A percentile compares a stretch with the other conserved stretches of the same genome.
Conservation (phyloP, 1,284 basidiomycete genomes). For the Fomitopsis schrenkii region DNA sequence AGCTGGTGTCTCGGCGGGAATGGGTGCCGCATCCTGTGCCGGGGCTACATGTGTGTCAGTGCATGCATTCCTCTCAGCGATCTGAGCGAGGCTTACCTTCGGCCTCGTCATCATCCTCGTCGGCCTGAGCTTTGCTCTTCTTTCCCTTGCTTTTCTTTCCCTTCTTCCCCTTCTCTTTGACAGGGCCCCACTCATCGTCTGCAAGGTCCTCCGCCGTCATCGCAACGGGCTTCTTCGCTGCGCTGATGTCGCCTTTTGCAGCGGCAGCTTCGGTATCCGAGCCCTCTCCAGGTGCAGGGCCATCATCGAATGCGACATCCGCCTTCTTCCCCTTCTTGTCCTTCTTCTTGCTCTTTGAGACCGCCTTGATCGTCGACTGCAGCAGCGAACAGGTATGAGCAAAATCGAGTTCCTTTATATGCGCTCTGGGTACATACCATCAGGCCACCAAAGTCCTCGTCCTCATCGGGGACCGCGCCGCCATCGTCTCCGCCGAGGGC, state of each 20-base stretch:
- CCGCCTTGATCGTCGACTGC: conserved; percentile 47
- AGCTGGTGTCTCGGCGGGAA: conserved; percentile 29
- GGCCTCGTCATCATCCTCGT: conserved; percentile 35
- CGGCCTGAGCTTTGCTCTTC: conserved; percentile 43
- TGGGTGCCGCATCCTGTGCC: conserved; percentile 11
- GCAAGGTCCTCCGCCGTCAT: conserved; percentile 63
- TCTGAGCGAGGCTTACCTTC: conserved; percentile 6
- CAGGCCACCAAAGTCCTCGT: conserved; percentile 75
- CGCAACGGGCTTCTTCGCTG: conserved; percentile 39
- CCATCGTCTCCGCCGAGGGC: conserved; percentile 45
- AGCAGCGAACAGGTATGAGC: not conserved
- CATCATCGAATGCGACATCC: conserved; percentile 32
- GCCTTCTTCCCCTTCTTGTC: conserved; percentile 59
- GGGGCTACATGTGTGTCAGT: not conserved
- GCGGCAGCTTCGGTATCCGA: conserved; percentile 32
- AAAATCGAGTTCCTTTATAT: not conserved
- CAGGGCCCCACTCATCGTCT: conserved; percentile 65
- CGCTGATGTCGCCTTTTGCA: conserved; percentile 32
- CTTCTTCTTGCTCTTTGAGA: conserved; percentile 42
- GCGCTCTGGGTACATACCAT: conserved; percentile 58
- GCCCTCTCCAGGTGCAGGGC: conserved; percentile 28
- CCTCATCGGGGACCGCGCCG: conserved; percentile 57
- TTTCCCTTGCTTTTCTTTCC: conserved; percentile 54
- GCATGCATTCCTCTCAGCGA: not conserved
- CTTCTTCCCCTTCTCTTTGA: conserved; percentile 51